These are phyloP conservation scores for Tricholoma sp. DNA, from an alignment of 768 basidiomycete species.

Conservation along the genomic window DNA sequence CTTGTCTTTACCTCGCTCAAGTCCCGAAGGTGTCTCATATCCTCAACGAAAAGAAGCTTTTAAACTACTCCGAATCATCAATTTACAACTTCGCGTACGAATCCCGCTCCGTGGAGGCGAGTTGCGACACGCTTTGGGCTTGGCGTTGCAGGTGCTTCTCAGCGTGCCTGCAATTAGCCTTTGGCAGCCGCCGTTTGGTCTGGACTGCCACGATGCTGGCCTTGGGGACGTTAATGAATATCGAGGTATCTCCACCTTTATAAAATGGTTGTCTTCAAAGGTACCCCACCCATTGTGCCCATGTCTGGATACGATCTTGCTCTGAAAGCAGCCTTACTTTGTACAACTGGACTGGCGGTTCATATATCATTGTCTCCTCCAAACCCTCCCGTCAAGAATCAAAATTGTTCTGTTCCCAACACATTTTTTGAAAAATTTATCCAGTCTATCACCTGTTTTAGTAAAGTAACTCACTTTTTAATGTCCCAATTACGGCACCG, in stretches of 20 bases:
- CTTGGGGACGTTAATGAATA: not conserved
- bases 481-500: not conserved
- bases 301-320: slow-evolving; percentile 5
- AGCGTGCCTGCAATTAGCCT: not conserved
- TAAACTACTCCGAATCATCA: not conserved
- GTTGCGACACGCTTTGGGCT: not conserved
- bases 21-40: not conserved
- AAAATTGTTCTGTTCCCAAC: slow-evolving; percentile 26
- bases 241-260: not conserved
- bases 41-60: not conserved
- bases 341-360: slow-evolving; percentile 27
- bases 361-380: slow-evolving; percentile 34
- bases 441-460: slow-evolving; percentile 31
- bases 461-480: slow-evolving; percentile 22
- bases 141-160: not conserved
- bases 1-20: not conserved
- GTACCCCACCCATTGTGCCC: not conserved
- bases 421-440: slow-evolving; percentile 32
- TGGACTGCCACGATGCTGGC: not conserved
- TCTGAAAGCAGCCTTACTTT: slow-evolving; percentile 19
- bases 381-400: slow-evolving; percentile 30
- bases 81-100: too few relatives aligned
- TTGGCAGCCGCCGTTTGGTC: not conserved
- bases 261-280: not conserved
- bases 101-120: not conserved